Evolutionary conservation across 306 rosid species (phyloP), one percentile per base, ranked within the genome.

Genomic region (Ziziphus jujuba): DNA sequence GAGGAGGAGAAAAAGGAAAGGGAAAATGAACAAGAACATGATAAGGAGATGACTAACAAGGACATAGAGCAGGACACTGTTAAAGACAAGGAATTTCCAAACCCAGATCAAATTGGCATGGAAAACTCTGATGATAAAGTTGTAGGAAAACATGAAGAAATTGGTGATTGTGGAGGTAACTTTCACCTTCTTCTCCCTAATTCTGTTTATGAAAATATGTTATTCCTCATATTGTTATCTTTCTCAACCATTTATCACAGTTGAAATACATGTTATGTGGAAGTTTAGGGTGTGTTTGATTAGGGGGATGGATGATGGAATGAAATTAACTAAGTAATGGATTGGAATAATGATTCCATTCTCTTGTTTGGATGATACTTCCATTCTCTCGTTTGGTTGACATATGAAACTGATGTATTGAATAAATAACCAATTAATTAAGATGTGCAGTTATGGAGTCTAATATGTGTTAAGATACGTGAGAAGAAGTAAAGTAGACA

Each of bases 101-200:
- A 49, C 7, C 59, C 57, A 5, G 80, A 69, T 77, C 72, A 54
- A 31, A 71, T 59, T 63, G 66, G 48, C 51, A 51, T 56, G 14
- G 85, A 68, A 61, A 82, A 77, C 48, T 44, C 72, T 11, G 89
- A 79, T 70, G 84, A 77, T 67, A 80, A 75, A 69, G 53, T 47
- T 52, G 21, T 47, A 20, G 62, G 55, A 61, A 77, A 77, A 73
- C 75, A 70, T 63, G 67, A 69, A 66, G 82, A 79, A 64, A 81
- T 77, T 70, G 81, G 68, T 69, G 67, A 76, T 7, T 13, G 4
- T 22, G 85, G 74, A 56, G 84, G 85, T 87, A 76, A 63, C 59
- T 9, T 28, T 16, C 12, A 5, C 13, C 11, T 63, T 23, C 49
- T 49, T 43, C 33, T 66, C 34, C 45, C 33, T 19, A 20, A 17